These are phyloP conservation scores for Arachis hypogaea DNA, from an alignment of 306 rosid genomes.

Conservation along the genomic window DNA sequence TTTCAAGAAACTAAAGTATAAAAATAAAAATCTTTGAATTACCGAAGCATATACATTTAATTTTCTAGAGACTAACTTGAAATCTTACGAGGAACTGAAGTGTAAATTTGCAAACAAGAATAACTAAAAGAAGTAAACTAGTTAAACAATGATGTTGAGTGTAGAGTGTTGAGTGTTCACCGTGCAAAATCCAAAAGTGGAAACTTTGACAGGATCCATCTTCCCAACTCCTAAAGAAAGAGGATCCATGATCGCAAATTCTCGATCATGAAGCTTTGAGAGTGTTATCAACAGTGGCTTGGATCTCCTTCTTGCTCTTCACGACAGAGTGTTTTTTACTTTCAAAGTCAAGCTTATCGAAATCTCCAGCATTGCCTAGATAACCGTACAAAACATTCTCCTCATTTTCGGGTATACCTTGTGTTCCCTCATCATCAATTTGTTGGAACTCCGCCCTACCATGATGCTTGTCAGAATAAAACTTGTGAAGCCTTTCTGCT, in stretches of 20 bases:
- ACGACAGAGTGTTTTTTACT: conserved; percentile 37
- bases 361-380: conserved; percentile 46
- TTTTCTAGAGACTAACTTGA: too few relatives aligned
- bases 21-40: too few relatives aligned
- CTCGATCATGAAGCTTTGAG: neutral
- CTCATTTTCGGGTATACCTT: neutral
- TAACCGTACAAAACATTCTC: conserved; percentile 44
- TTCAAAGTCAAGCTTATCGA: conserved; percentile 45
- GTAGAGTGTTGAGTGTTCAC: too few relatives aligned
- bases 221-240: neutral
- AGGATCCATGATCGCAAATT: neutral
- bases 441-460: neutral
- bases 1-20: too few relatives aligned
- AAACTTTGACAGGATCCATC: neutral
- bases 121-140: too few relatives aligned
- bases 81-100: too few relatives aligned
- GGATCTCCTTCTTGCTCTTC: conserved; percentile 53
- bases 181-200: neutral
- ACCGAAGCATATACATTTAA: too few relatives aligned
- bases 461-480: neutral
- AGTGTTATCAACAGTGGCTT: conserved; percentile 31
- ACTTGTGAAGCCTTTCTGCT: neutral
- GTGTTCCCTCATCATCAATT: neutral
- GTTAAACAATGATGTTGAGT: too few relatives aligned
- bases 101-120: too few relatives aligned